Evolutionary conservation across 805 yeast genomes (phyloP).

Genomic region (Osmozyma mogii): DNA sequence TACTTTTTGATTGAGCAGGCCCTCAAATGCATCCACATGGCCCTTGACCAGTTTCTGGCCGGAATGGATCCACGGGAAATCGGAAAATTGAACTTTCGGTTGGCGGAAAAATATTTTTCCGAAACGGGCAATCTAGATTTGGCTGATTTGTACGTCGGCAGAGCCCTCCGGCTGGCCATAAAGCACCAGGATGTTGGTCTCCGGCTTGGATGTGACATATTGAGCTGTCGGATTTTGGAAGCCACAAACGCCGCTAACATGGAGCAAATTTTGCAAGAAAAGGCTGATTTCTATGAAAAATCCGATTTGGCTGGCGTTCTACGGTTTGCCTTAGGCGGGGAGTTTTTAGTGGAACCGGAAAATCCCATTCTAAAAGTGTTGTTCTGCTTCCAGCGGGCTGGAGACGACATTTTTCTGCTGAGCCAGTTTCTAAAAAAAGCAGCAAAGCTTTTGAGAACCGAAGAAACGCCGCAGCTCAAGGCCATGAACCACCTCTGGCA

Average conservation of each 20-base stretch:
- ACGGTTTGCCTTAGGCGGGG: too few species aligned
- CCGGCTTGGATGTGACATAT: conserved; percentile 25
- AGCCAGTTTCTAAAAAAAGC: conserved; percentile 18
- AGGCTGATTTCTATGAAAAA: conserved; percentile 2
- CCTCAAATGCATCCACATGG: conserved; percentile 7
- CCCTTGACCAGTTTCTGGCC: conserved; percentile 22
- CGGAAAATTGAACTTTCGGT: conserved; percentile 23
- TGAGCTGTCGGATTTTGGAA: conserved; percentile 31
- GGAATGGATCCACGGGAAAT: conserved; percentile 23
- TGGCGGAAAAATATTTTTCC: conserved; percentile 28
- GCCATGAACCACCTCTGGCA: conserved; percentile 22
- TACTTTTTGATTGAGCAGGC: conserved; percentile 8
- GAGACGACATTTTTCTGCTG: conserved; percentile 22
- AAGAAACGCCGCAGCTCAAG: conserved; percentile 19
- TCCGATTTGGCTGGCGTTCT: too few species aligned
- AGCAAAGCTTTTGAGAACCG: conserved; percentile 2
- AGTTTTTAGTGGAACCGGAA: too few species aligned
- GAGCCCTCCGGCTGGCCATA: conserved; percentile 20
- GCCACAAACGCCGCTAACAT: conserved; percentile 6
- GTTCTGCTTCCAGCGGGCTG: too few species aligned
- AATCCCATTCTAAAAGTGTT: too few species aligned
- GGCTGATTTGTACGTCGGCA: conserved; percentile 34
- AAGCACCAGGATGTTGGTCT: conserved; percentile 16
- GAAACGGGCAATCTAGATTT: conserved; percentile 35
- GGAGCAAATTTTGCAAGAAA: conserved; percentile 4